phyloP scores from a whole-genome alignment of 2,329 filamentous ascomycete genomes.

The Cryphonectria japonica region DNA sequence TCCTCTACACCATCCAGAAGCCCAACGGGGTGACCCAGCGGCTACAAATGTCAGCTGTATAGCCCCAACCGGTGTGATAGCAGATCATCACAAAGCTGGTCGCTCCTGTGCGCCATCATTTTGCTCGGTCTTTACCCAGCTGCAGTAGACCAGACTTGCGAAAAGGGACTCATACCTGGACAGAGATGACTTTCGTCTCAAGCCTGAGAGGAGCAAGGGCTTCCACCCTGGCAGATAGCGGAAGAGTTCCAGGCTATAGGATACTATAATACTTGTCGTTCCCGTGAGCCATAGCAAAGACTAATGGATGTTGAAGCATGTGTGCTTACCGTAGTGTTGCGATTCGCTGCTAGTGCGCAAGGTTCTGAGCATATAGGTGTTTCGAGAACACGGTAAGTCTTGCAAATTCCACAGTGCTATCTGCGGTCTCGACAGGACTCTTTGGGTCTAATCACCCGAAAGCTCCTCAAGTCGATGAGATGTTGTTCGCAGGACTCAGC shows the following conservation, averaged over 20 bases:
- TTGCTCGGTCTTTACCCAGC: background rate
- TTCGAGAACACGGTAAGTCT: background rate
- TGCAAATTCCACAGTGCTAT: background rate
- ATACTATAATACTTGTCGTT: background rate
- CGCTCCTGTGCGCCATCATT: background rate
- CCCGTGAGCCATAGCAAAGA: background rate
- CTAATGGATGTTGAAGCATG: background rate
- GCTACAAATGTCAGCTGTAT: constrained; percentile 6
- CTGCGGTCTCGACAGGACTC: background rate
- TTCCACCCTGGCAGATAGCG: constrained; percentile 3
- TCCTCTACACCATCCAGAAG: background rate
- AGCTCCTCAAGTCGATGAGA: background rate
- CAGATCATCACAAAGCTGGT: background rate
- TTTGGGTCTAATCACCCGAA: background rate
- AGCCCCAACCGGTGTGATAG: background rate
- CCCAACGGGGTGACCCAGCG: constrained; percentile 2
- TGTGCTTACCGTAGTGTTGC: background rate
- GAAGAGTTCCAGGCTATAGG: background rate
- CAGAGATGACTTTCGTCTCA: background rate
- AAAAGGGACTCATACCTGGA: constrained; percentile 1
- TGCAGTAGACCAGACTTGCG: background rate
- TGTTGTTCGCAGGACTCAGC: background rate
- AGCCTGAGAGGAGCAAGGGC: background rate
- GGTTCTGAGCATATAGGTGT: background rate
- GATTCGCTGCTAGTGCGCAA: background rate